These are phyloP conservation scores for Dioszegia aurantiaca DNA, from an alignment of 768 basidiomycete genomes.

Conservation along the genomic window DNA sequence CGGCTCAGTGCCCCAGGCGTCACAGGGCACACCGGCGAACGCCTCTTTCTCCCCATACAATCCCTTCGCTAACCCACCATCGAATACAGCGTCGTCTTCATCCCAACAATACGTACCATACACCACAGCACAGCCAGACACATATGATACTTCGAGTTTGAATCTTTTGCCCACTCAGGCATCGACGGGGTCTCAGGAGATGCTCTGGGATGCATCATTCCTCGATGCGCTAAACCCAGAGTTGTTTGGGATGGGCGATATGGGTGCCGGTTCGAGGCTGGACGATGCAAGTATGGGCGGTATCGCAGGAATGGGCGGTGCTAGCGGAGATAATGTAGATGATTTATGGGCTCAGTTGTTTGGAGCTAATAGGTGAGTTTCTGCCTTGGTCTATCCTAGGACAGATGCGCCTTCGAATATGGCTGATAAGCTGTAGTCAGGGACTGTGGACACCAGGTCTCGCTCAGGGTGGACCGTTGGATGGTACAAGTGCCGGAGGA, in stretches of 20 bases:
- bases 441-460: conserved; percentile 4
- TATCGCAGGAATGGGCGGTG: not conserved
- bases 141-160: not conserved
- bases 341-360: conserved; percentile 35
- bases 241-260: conserved; percentile 9
- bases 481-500: not conserved
- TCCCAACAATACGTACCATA: not conserved
- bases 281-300: conserved; percentile 6
- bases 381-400: no score
- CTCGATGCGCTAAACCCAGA: conserved; percentile 7
- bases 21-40: no score
- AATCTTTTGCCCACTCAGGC: not conserved
- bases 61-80: not conserved
- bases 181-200: not conserved
- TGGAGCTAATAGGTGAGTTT: conserved; percentile 24
- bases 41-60: not conserved
- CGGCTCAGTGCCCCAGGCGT: no score
- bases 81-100: not conserved
- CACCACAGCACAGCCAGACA: no score
- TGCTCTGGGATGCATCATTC: conserved; percentile 14
- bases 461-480: not conserved
- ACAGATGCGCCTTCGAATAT: no score
- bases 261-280: not conserved
- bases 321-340: conserved; percentile 16
- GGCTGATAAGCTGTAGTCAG: not conserved